Conservation (phyloP, 495 filamentous ascomycete genomes). For the Aspergillus panamensis region DNA sequence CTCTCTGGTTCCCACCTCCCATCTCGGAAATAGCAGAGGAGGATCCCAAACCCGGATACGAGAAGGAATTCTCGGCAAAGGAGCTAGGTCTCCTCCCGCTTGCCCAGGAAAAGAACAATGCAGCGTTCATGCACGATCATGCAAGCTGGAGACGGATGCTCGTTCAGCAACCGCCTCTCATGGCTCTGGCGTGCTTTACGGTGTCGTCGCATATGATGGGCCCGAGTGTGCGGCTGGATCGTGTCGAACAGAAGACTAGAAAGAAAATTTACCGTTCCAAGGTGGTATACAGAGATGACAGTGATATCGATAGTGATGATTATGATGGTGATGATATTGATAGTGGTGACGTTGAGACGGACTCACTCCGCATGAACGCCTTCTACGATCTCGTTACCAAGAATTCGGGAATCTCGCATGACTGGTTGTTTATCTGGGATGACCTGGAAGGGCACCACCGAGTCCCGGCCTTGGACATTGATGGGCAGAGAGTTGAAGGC, state of each 20-base stretch:
- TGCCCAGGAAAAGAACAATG: neutral
- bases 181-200: neutral
- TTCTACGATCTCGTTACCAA: neutral
- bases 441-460: neutral
- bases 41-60: neutral
- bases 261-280: neutral
- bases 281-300: too few relatives aligned
- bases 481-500: neutral
- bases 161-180: slow-evolving; percentile 17
- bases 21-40: neutral
- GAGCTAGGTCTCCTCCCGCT: neutral
- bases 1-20: slow-evolving; percentile 3
- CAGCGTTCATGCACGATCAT: neutral
- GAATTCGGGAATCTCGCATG: neutral
- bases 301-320: neutral
- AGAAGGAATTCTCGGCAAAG: neutral
- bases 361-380: neutral
- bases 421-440: neutral
- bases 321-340: too few relatives aligned
- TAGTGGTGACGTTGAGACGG: neutral
- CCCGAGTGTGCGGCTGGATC: neutral
- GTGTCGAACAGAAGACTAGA: neutral
- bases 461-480: neutral
- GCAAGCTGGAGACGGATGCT: slow-evolving; percentile 25
- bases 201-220: neutral